Percentiles rank a stretch among this genome's conserved stretches.
phyloP scores from a whole-genome alignment of 2,329 filamentous ascomycete genomes.

The Berkeleyomyces rouxiae region DNA sequence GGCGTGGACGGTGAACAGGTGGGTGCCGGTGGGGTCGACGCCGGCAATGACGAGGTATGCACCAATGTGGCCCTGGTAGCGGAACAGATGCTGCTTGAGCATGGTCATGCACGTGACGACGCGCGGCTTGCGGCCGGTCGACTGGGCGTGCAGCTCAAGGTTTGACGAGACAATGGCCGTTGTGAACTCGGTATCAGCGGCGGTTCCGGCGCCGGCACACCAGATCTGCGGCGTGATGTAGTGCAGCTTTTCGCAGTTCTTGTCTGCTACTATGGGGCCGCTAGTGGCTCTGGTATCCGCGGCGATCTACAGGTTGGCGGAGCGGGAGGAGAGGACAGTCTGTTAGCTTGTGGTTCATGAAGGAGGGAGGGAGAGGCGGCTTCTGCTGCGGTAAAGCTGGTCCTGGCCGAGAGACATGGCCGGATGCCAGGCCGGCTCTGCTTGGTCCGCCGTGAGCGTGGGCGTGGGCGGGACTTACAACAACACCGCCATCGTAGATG shows the following conservation, averaged over 20 bases:
- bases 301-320: conserved; percentile 65
- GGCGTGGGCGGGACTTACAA: conserved; percentile 39
- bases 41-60: conserved; percentile 95
- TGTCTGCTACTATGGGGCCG: conserved; percentile 96
- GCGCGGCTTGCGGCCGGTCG: conserved; percentile 87
- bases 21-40: conserved; percentile 84
- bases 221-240: conserved; percentile 98
- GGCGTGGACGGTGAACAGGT: conserved; percentile 95
- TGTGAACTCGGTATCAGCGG: conserved; percentile 97
- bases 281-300: conserved; percentile 96
- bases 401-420: neutral
- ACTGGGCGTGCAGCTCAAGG: conserved; percentile 91
- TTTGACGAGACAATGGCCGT: conserved; percentile 97
- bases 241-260: conserved; percentile 99
- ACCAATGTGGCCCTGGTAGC: conserved; percentile 93
- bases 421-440: neutral
- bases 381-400: neutral
- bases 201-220: conserved; percentile 95
- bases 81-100: conserved; percentile 98
- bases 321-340: neutral
- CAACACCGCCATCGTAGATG: conserved; percentile 89
- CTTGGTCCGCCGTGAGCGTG: too few species aligned
- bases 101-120: conserved; percentile 99
- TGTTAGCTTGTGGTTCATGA: conserved; percentile 4
- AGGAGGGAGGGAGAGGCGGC: neutral